Evolutionary conservation across 1,284 basidiomycete genomes (phyloP).

Genomic region (Termitomyces sp.): DNA sequence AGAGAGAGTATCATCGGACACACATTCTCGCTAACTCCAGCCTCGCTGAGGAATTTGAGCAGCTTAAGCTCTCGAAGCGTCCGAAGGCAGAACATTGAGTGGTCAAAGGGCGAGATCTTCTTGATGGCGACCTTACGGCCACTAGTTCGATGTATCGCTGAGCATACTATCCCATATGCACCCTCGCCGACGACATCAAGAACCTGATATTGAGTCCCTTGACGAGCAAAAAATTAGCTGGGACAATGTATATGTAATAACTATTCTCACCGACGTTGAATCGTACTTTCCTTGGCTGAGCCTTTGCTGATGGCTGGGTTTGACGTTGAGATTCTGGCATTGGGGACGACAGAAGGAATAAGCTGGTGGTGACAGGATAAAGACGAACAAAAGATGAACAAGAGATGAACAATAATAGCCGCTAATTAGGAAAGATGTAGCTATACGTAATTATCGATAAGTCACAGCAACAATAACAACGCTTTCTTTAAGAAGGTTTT

Average conservation of each 20-base stretch:
- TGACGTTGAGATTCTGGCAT: conserved; percentile 23
- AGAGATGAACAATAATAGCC: conserved; percentile 16
- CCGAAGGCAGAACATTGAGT: conserved; percentile 86
- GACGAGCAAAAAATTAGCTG: conserved; percentile 10
- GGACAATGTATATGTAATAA: not conserved
- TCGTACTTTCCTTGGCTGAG: conserved; percentile 80
- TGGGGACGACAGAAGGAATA: conserved; percentile 9
- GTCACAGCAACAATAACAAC: conserved; percentile 14
- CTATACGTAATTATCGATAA: conserved; percentile 9
- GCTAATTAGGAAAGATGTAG: conserved; percentile 18
- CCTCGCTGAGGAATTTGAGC: conserved; percentile 86
- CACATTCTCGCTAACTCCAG: conserved; percentile 91
- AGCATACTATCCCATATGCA: conserved; percentile 86
- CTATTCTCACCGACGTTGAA: conserved; percentile 82
- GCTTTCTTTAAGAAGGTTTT: conserved; percentile 16
- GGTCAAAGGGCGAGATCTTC: conserved; percentile 91
- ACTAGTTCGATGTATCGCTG: conserved; percentile 77
- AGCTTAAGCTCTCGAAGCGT: conserved; percentile 86
- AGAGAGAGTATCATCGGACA: conserved; percentile 26
- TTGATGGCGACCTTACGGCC: conserved; percentile 84
- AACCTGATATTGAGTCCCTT: conserved; percentile 81
- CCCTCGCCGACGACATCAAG: conserved; percentile 89
- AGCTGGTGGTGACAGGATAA: conserved; percentile 16
- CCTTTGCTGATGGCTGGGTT: conserved; percentile 32
- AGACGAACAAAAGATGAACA: conserved; percentile 14